These are phyloP conservation scores for Stachybotrys elegans DNA, from an alignment of 2,329 filamentous ascomycete genomes.

Conservation along the genomic window DNA sequence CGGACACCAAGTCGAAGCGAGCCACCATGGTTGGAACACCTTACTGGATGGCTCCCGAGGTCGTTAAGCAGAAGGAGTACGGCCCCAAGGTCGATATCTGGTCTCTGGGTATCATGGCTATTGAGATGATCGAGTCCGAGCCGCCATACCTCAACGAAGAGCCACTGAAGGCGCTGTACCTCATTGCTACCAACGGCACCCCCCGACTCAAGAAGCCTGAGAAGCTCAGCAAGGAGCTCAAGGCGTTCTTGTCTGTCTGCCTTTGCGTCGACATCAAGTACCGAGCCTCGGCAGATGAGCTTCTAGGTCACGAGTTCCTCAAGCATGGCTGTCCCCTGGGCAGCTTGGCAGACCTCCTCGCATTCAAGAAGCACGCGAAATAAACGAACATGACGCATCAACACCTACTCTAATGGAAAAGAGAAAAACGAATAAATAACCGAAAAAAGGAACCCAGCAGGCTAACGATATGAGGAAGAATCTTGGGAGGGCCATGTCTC, in stretches of 20 bases:
- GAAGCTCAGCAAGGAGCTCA: constrained; percentile 95
- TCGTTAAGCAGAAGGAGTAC: constrained; percentile 99
- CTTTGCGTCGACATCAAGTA: constrained; percentile 95
- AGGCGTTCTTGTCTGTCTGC: constrained; percentile 93
- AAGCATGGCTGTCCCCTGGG: constrained; percentile 81
- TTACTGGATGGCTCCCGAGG: constrained; percentile 99
- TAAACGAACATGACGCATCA: constrained; percentile 25
- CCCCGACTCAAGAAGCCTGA: constrained; percentile 97
- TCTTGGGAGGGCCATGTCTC: not conserved
- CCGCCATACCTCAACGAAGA: constrained; percentile 98
- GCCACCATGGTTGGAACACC: constrained; percentile 99
- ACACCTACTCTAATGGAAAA: not conserved
- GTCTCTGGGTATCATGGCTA: constrained; percentile 99
- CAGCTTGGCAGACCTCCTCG: constrained; percentile 80
- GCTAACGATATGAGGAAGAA: not conserved
- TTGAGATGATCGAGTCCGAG: constrained; percentile 99
- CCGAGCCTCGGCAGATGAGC: constrained; percentile 83
- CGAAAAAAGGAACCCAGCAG: no score
- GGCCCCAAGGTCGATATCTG: constrained; percentile 98
- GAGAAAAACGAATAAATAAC: not conserved
- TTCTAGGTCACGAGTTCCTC: constrained; percentile 89
- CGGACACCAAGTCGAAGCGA: constrained; percentile 92
- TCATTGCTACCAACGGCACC: constrained; percentile 97
- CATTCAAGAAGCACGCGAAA: constrained; percentile 74
- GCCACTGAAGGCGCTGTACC: constrained; percentile 91